These are phyloP conservation scores for Endothia cerciana DNA, from an alignment of 2,329 filamentous ascomycete genomes.

Conservation along the genomic window DNA sequence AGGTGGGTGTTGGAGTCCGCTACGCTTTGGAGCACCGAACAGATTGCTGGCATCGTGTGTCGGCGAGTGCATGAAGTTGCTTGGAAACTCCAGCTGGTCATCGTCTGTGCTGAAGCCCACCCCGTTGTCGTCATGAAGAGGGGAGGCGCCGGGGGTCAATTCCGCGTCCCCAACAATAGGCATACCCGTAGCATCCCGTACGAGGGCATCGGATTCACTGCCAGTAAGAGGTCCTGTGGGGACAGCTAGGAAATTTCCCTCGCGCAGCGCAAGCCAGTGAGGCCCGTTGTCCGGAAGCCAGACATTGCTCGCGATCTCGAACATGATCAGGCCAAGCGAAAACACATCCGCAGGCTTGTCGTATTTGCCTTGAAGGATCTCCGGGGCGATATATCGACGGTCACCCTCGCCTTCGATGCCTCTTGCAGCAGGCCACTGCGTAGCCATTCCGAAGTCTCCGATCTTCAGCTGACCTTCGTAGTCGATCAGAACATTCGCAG, in stretches of 20 bases:
- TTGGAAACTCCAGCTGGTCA: conserved; percentile 30
- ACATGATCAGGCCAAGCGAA: conserved; percentile 88
- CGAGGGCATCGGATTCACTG: conserved; percentile 71
- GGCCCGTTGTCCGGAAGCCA: conserved; percentile 90
- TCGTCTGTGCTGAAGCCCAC: conserved; percentile 18
- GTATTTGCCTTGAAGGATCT: conserved; percentile 83
- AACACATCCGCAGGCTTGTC: conserved; percentile 95
- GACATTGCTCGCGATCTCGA: conserved; percentile 94
- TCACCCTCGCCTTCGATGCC: conserved; percentile 91
- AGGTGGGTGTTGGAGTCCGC: conserved; percentile 67
- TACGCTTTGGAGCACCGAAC: conserved; percentile 53
- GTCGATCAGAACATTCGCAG: conserved; percentile 80
- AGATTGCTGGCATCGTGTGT: conserved; percentile 44
- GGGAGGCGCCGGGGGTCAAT: conserved; percentile 24
- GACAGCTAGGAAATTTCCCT: conserved; percentile 86
- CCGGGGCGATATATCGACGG: conserved; percentile 92
- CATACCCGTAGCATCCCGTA: conserved; percentile 75
- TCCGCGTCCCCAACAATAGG: conserved; percentile 51
- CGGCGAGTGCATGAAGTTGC: conserved; percentile 32
- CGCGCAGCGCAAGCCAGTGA: conserved; percentile 87
- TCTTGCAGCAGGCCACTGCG: conserved; percentile 73
- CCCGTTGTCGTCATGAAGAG: conserved; percentile 18
- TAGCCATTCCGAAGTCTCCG: conserved; percentile 83
- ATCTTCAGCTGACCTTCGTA: conserved; percentile 84
- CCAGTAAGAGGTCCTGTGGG: conserved; percentile 77